Conservation (phyloP, 2,329 filamentous ascomycete species). For the Grosmannia clavigera region DNA sequence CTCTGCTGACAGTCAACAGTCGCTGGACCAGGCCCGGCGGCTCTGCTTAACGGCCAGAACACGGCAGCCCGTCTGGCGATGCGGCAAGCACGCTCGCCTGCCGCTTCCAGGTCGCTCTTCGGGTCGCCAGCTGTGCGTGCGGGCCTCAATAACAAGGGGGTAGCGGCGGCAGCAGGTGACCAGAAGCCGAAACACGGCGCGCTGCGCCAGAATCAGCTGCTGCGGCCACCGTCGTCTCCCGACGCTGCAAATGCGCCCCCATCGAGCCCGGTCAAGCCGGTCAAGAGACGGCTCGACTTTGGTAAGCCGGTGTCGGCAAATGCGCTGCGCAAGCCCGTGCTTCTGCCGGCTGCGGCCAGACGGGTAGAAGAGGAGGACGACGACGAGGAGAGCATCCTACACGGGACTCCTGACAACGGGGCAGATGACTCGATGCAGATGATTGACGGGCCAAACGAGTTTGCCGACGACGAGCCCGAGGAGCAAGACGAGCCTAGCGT, state of each 20-base stretch:
- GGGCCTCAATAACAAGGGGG: constrained; percentile 13
- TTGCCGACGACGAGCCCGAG: constrained; percentile 18
- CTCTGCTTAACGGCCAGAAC: constrained; percentile 37
- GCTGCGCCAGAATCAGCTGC: constrained; percentile 32
- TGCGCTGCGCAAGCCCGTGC: constrained; percentile 12
- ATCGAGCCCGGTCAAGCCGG: constrained; percentile 22
- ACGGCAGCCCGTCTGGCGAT: constrained; percentile 32
- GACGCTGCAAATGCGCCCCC: constrained; percentile 21
- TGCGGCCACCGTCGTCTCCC: constrained; percentile 41
- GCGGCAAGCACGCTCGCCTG: constrained; percentile 43
- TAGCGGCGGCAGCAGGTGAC: background rate
- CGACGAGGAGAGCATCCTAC: constrained; percentile 16
- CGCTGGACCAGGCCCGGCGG: constrained; percentile 39
- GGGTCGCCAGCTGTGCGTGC: constrained; percentile 44
- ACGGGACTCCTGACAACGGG: constrained; percentile 15
- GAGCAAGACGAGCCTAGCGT: constrained; percentile 11
- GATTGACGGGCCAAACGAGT: constrained; percentile 18
- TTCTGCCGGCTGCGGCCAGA: constrained; percentile 5
- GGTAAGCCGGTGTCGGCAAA: constrained; percentile 15
- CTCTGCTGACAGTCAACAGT: constrained; percentile 22
- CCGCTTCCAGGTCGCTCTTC: constrained; percentile 51
- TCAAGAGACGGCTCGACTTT: constrained; percentile 46
- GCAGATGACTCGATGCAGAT: constrained; percentile 31
- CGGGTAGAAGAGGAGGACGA: constrained; percentile 16
- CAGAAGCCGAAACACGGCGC: background rate